These are phyloP conservation scores for Stylosanthes scabra DNA, from an alignment of 331 rosid species.

Conservation along the genomic window DNA sequence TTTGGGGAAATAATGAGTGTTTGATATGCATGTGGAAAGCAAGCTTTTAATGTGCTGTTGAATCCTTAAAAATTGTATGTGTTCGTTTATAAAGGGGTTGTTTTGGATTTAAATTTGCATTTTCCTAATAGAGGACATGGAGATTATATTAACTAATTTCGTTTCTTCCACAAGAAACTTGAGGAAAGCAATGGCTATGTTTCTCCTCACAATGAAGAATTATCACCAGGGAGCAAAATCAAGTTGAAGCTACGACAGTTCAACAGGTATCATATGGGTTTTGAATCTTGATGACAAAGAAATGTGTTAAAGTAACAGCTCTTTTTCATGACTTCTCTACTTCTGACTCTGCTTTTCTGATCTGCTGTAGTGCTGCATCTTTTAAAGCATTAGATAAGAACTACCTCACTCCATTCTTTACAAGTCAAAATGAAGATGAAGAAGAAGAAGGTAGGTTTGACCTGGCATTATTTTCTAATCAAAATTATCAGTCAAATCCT, in stretches of 20 bases:
- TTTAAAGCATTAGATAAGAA: constrained; percentile 81
- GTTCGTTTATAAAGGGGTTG: background rate
- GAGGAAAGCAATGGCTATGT: constrained; percentile 64
- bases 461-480: constrained; percentile 10
- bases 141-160: constrained; percentile 7
- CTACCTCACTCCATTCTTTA: constrained; percentile 88
- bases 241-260: constrained; percentile 82
- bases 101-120: background rate
- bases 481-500: constrained; percentile 15
- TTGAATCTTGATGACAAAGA: background rate
- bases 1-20: too few relatives aligned
- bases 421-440: constrained; percentile 80
- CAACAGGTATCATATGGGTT: constrained; percentile 55
- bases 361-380: constrained; percentile 66
- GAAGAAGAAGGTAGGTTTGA: constrained; percentile 40
- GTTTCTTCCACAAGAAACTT: constrained; percentile 48
- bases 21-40: background rate
- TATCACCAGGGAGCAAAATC: constrained; percentile 70
- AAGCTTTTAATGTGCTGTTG: background rate
- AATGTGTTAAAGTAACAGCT: too few relatives aligned
- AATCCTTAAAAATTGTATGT: constrained; percentile 6
- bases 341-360: constrained; percentile 28
- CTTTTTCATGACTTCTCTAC: background rate
- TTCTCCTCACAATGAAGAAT: constrained; percentile 62
- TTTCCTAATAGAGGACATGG: background rate